Base-by-base conservation (phyloP, 2,329 filamentous ascomycete species). In the Colletotrichum horii region DNA sequence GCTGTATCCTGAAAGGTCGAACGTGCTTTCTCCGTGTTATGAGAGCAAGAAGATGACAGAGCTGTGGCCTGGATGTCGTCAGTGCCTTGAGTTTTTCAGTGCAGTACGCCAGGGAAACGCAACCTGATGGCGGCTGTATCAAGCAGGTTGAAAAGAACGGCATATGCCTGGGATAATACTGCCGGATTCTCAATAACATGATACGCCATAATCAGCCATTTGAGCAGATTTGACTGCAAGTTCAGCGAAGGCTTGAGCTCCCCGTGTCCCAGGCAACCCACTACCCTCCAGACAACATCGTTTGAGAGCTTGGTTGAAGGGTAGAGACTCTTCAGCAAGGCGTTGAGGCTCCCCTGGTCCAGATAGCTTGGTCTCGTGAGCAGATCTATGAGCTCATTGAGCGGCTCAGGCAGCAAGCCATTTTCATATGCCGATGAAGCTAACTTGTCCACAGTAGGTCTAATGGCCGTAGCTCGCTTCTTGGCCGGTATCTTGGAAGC, bases 1-100 rank as follows among this genome's bases (percentile, higher is more conserved):
- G 87, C 81, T 97, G 95, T 74, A 98, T 96, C 74, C 95, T 90
- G 81, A 95, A 96, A 3, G 95, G 95, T 77, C 93, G 93, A 60
- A 98, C 95, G 84, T 98, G 95, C 81, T 93, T 95, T 71, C 95
- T 92, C 71, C 94, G 89, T 61, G 95, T 97, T 62, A 96, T 91
- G 34, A 96, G 84, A 5, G 94, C 95, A 26, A 98, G 87, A 43
- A 98, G 84, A 84, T 97, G 94, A 80, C 95, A 96, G 66, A 97
- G 82, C 77, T 90, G 88, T 14, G 90, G 87, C 72, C 91, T 90
- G 70, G 26, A 64, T 43, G 80, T 48, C 79, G 79, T 80, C 83
- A 81, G 75, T 28, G 34, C n/a, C 61, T 22, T 26, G 8, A 15
- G 38, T 22, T 55, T 52, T 75, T 79, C 58, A 32, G 16, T 19